phyloP scores from a whole-genome alignment of 192 early-diverging fungal genomes.

The Cladochytrium replicatum region DNA sequence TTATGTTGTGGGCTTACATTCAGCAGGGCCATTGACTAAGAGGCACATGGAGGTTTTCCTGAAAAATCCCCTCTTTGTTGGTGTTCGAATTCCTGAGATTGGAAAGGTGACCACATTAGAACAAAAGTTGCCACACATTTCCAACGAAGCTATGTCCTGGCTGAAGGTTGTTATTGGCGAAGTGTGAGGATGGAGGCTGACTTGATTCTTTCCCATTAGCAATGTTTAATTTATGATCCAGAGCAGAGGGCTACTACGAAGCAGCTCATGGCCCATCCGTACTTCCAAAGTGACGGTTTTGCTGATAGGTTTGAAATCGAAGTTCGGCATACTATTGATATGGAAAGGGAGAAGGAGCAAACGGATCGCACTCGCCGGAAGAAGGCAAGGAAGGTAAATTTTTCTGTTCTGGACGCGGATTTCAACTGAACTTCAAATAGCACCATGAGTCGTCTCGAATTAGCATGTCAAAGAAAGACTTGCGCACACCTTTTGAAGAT shows the following conservation, averaged over 20 bases:
- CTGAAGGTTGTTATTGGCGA: conserved; percentile 24
- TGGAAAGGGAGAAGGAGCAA: conserved; percentile 38
- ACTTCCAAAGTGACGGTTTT: conserved; percentile 48
- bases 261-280: conserved; percentile 46
- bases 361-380: conserved; percentile 26
- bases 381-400: conserved; percentile 25
- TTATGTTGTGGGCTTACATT: background rate
- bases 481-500: too few species aligned
- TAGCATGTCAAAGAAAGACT: too few species aligned
- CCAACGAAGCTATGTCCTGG: conserved; percentile 43
- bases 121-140: conserved; percentile 38
- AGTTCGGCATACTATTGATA: conserved; percentile 37
- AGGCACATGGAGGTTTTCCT: conserved; percentile 52
- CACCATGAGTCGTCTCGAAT: too few species aligned
- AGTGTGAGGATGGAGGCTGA: background rate
- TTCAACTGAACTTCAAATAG: too few species aligned
- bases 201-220: conserved; percentile 18
- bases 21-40: conserved; percentile 41
- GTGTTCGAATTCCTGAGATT: conserved; percentile 46
- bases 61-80: conserved; percentile 51
- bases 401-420: too few species aligned
- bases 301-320: conserved; percentile 43
- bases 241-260: conserved; percentile 49
- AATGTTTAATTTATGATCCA: conserved; percentile 50
- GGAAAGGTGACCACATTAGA: conserved; percentile 46